A percentile compares a stretch with the other conserved stretches of the same genome.
These are phyloP conservation scores for Monosporascus cannonballus DNA, from an alignment of 2,329 filamentous ascomycete species.

Conservation along the genomic window DNA sequence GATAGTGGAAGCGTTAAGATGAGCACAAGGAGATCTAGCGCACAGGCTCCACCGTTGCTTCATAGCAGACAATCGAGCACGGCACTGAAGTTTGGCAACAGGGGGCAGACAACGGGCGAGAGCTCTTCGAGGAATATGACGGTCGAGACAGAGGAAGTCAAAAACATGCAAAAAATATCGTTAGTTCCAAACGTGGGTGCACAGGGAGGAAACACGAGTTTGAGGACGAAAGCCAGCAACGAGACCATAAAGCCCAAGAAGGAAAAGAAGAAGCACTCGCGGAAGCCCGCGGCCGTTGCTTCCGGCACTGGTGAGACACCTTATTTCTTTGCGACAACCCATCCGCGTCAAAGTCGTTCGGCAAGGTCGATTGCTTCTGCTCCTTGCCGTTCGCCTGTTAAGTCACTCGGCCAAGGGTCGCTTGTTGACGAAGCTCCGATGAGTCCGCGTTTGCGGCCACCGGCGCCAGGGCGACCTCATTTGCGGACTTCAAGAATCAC, in stretches of 20 bases:
- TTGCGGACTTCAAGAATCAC: constrained; percentile 26
- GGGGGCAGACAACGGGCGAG: constrained; percentile 62
- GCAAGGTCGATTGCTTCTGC: constrained; percentile 29
- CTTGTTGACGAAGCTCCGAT: constrained; percentile 21
- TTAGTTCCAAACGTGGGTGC: constrained; percentile 60
- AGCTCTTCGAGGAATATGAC: constrained; percentile 87
- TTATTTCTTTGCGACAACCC: constrained; percentile 22
- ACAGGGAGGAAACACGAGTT: constrained; percentile 61
- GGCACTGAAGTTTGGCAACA: constrained; percentile 58
- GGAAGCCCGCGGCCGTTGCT: constrained; percentile 68
- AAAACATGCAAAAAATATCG: constrained; percentile 78
- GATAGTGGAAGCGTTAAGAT: constrained; percentile 54
- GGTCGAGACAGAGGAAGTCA: constrained; percentile 94
- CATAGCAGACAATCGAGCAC: constrained; percentile 61
- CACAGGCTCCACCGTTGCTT: constrained; percentile 41
- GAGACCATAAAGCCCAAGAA: constrained; percentile 95
- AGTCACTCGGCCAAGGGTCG: constrained; percentile 28
- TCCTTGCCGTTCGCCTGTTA: constrained; percentile 28
- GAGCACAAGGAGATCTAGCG: constrained; percentile 35
- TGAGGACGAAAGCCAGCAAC: constrained; percentile 83
- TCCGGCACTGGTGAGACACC: constrained; percentile 64
- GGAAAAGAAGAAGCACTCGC: constrained; percentile 73
- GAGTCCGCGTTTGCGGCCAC: constrained; percentile 16
- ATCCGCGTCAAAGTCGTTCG: constrained; percentile 36
- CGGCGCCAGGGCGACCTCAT: constrained; percentile 5